phyloP scores from a whole-genome alignment of 1,284 basidiomycete genomes.

The Papiliotrema nemorosa region DNA sequence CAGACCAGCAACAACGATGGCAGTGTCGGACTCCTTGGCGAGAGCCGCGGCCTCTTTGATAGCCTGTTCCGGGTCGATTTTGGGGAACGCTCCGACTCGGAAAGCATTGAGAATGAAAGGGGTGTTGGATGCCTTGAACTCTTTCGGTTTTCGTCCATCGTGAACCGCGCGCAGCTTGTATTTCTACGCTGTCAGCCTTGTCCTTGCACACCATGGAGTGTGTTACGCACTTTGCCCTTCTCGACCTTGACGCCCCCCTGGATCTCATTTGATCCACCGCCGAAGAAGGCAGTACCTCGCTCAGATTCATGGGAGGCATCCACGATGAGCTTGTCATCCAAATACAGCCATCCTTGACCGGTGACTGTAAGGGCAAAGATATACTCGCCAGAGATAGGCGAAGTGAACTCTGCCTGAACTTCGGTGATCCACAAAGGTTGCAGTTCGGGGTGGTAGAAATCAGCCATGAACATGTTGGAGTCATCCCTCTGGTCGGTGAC shows the following conservation, averaged over 20 bases:
- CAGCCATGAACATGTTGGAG: constrained; percentile 26
- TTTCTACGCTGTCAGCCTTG: constrained; percentile 6
- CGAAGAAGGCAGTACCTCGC: constrained; percentile 23
- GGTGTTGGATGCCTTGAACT: constrained; percentile 2
- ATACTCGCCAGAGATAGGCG: constrained; percentile 24
- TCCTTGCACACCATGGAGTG: no score
- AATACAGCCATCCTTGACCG: constrained; percentile 52
- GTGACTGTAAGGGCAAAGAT: constrained; percentile 26
- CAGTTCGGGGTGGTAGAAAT: constrained; percentile 22
- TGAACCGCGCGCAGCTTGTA: constrained; percentile 16
- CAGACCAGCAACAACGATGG: constrained; percentile 62
- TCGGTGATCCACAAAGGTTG: constrained; percentile 15
- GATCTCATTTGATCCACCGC: constrained; percentile 53
- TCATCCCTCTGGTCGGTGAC: constrained; percentile 16
- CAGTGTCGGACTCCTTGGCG: constrained; percentile 59
- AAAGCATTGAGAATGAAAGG: constrained; percentile 14
- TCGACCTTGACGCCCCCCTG: constrained; percentile 30
- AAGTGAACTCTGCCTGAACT: constrained; percentile 18
- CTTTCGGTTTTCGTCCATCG: constrained; percentile 13
- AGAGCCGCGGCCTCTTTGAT: constrained; percentile 60
- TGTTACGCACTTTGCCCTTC: constrained; percentile 38
- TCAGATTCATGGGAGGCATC: constrained; percentile 60
- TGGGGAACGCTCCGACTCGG: constrained; percentile 63
- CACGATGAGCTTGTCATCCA: constrained; percentile 61
- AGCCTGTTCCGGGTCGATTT: constrained; percentile 59